Conservation (phyloP, 176 grass and related monocot species). For the Triticum aestivum region DNA sequence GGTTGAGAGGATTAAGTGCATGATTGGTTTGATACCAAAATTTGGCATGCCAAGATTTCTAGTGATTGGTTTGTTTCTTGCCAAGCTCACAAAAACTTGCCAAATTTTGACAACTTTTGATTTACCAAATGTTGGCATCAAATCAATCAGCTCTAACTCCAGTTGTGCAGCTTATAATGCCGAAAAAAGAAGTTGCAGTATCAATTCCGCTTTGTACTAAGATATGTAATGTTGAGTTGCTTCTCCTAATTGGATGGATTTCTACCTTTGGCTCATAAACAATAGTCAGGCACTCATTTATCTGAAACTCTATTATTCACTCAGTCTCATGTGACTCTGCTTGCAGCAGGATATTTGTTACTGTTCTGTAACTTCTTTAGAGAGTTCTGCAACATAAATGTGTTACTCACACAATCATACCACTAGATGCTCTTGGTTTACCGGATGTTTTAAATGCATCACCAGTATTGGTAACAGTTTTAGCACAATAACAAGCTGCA, state of each 20-base stretch:
- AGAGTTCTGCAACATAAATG: background rate
- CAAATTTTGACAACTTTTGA: no score
- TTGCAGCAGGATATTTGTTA: background rate
- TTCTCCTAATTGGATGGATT: conserved; percentile 9
- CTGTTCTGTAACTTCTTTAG: background rate
- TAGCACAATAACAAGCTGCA: background rate
- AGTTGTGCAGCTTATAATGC: conserved; percentile 13
- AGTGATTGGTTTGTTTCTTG: no score
- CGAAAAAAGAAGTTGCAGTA: background rate
- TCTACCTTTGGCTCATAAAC: background rate
- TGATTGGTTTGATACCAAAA: no score
- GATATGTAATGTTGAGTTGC: background rate
- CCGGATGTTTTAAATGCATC: background rate
- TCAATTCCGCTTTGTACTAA: background rate
- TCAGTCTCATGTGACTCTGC: background rate
- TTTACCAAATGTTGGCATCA: no score
- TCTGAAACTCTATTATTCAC: background rate
- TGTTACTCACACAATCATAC: background rate
- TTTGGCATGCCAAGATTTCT: no score
- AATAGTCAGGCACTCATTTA: conserved; percentile 1
- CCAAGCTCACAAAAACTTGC: no score
- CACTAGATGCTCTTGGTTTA: background rate
- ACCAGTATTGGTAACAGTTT: background rate
- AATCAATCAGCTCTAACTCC: background rate
- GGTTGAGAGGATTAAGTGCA: background rate